These are phyloP conservation scores for Monosporascus sp. DNA, from an alignment of 2,329 filamentous ascomycete species.

Conservation along the genomic window DNA sequence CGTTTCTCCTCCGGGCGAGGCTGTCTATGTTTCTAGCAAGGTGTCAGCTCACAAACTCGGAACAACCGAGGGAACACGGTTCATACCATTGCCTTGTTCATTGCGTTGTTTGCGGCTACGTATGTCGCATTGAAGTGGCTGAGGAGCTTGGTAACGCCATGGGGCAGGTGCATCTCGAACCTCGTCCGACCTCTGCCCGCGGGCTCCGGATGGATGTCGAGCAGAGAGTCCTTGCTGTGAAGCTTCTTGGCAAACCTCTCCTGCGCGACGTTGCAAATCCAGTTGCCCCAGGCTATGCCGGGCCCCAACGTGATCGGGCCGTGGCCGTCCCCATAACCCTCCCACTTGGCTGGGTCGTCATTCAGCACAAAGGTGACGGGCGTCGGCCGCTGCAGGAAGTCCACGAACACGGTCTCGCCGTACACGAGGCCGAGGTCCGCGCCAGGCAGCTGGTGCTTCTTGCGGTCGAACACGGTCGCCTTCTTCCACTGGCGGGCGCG, in stretches of 20 bases:
- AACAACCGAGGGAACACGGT: too few species aligned
- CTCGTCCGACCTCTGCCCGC: neutral
- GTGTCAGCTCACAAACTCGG: too few species aligned
- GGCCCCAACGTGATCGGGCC: slow-evolving; percentile 2
- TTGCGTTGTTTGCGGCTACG: too few species aligned
- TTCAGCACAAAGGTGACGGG: too few species aligned
- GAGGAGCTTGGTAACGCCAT: neutral
- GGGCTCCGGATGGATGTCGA: neutral
- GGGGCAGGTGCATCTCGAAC: slow-evolving; percentile 2
- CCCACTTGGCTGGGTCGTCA: neutral
- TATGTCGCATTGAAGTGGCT: too few species aligned
- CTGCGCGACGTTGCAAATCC: slow-evolving; percentile 1
- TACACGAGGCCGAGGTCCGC: slow-evolving; percentile 4
- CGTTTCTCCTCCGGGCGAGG: too few species aligned
- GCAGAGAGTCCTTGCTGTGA: too few species aligned
- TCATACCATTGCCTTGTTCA: too few species aligned
- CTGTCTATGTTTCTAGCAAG: too few species aligned
- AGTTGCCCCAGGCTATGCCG: slow-evolving; percentile 7
- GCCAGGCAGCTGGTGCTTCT: slow-evolving; percentile 7
- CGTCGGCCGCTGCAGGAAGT: too few species aligned
- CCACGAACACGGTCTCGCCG: neutral
- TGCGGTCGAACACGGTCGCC: neutral
- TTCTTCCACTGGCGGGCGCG: slow-evolving; percentile 2
- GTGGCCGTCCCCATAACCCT: neutral
- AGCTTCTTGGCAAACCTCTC: too few species aligned